Conservation (phyloP, 108 stramenopile species). For the Stephanodiscus triporus region DNA sequence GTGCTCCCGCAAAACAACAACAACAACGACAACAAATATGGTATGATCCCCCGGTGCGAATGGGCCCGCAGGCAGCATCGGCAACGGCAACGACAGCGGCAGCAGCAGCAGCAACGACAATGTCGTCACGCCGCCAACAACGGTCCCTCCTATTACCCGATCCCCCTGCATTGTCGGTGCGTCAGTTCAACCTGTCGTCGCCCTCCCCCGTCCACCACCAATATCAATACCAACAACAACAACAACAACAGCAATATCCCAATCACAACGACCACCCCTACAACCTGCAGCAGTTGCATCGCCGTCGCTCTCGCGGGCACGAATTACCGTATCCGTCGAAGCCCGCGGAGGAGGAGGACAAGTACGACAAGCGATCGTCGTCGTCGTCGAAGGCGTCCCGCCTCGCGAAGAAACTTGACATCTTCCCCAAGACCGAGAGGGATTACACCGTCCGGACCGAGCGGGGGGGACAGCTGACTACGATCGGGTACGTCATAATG, state of each 20-base stretch:
- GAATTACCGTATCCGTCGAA: no score
- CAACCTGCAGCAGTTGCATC: constrained; percentile 18
- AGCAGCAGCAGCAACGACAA: no score
- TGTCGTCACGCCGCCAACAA: no score
- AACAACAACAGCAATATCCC: not conserved
- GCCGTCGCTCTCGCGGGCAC: constrained; percentile 18
- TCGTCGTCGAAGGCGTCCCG: constrained; percentile 16
- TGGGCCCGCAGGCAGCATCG: no score
- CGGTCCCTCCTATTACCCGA: no score
- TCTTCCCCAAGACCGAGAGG: constrained; percentile 82
- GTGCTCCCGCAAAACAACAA: no score
- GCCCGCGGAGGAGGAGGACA: constrained; percentile 30
- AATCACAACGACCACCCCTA: not conserved
- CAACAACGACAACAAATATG: no score
- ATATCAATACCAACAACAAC: no score
- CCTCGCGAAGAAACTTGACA: constrained; percentile 65
- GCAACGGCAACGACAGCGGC: no score
- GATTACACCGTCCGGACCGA: constrained; percentile 81
- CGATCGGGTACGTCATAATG: constrained; percentile 63
- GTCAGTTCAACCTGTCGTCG: no score
- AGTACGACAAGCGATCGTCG: constrained; percentile 34
- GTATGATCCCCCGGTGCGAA: no score
- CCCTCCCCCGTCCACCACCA: not conserved
- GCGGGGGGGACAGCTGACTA: constrained; percentile 58
- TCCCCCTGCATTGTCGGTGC: no score